A percentile compares a stretch with the other conserved stretches of the same genome.
These are phyloP conservation scores for Acacia concinna DNA, from an alignment of 331 rosid species.

Conservation along the genomic window DNA sequence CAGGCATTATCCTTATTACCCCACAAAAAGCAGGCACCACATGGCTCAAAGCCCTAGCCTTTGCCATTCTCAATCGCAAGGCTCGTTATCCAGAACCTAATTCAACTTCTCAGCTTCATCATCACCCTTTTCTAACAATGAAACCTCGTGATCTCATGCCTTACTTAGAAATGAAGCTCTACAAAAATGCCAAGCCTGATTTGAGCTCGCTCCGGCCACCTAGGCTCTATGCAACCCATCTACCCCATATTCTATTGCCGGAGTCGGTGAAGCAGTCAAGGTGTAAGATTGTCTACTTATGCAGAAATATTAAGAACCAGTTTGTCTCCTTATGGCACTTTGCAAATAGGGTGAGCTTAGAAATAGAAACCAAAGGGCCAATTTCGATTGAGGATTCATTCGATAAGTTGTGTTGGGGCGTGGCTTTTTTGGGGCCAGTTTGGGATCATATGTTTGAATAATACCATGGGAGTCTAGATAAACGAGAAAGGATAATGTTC, in stretches of 20 bases:
- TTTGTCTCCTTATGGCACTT: not conserved
- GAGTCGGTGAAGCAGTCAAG: not conserved
- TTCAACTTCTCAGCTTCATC: too few species aligned
- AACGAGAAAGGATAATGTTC: constrained; percentile 22
- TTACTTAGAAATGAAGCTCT: not conserved
- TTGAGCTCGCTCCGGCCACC: not conserved
- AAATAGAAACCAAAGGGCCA: not conserved
- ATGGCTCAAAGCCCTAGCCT: not conserved
- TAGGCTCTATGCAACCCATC: not conserved
- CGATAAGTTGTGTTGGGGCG: constrained; percentile 38
- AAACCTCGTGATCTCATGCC: not conserved
- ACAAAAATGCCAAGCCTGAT: not conserved
- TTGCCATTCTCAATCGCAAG: not conserved
- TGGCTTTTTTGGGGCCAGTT: constrained; percentile 32
- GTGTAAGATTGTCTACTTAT: not conserved
- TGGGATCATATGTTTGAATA: constrained; percentile 51
- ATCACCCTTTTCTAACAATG: not conserved
- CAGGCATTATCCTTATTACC: not conserved
- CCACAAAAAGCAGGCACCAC: not conserved
- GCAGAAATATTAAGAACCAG: not conserved
- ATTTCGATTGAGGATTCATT: not conserved
- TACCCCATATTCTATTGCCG: not conserved
- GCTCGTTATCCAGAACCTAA: not conserved
- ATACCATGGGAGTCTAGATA: constrained; percentile 37
- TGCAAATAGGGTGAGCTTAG: not conserved